Conservation (phyloP, 106 monocot species). For the Dactylorhiza incarnata region DNA sequence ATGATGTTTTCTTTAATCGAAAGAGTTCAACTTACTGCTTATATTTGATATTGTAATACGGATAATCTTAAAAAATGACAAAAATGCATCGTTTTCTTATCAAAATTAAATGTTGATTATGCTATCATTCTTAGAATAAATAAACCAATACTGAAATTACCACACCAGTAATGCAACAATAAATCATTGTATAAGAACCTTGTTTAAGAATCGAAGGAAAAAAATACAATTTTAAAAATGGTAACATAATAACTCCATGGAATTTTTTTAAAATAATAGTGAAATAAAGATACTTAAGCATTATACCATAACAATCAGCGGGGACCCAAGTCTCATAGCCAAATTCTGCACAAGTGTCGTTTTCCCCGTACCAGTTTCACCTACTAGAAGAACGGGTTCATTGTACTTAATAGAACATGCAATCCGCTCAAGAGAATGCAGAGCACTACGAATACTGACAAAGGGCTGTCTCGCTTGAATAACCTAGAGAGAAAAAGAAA, state of each 20-base stretch:
- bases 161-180: not conserved
- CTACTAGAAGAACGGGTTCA: constrained; percentile 89
- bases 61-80: not conserved
- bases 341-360: constrained; percentile 93
- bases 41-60: not conserved
- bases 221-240: not conserved
- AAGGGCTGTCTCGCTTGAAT: constrained; percentile 34
- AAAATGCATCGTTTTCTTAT: not conserved
- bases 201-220: not conserved
- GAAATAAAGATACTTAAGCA: not conserved
- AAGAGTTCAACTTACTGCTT: not conserved
- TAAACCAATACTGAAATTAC: not conserved
- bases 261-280: not conserved
- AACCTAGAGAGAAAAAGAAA: constrained; percentile 23
- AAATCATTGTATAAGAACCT: not conserved
- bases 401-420: constrained; percentile 75
- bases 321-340: constrained; percentile 62
- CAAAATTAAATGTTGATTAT: not conserved
- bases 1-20: not conserved
- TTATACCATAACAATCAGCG: constrained; percentile 70
- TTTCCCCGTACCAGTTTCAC: constrained; percentile 99
- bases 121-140: not conserved
- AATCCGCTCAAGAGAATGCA: constrained; percentile 70
- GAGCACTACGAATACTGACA: constrained; percentile 50
- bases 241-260: not conserved